phyloP scores from a whole-genome alignment of 208 protist genomes.

The Trypanosoma lewisi region DNA sequence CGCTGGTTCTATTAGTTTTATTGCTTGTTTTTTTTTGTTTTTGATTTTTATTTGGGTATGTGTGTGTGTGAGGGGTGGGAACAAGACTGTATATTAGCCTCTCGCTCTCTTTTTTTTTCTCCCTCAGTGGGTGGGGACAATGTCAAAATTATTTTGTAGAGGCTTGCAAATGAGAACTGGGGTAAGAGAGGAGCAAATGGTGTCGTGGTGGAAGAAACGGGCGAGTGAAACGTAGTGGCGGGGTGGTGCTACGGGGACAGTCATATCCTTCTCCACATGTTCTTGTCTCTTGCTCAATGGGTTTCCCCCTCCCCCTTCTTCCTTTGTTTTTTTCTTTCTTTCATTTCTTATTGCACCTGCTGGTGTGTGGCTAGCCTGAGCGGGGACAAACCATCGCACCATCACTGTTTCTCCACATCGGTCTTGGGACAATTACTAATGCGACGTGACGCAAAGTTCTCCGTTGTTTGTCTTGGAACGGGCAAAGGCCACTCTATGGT shows the following conservation, averaged over 20 bases:
- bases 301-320: too few relatives aligned
- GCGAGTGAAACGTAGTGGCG: too few relatives aligned
- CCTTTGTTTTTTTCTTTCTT: neutral
- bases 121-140: neutral
- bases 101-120: constrained; percentile 1
- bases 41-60: constrained; percentile 2
- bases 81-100: neutral
- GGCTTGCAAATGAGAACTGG: too few relatives aligned
- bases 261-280: too few relatives aligned
- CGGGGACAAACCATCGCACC: neutral
- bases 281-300: too few relatives aligned
- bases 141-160: too few relatives aligned
- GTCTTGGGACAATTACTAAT: neutral
- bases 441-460: constrained; percentile 4
- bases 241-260: too few relatives aligned
- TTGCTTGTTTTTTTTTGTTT: constrained; percentile 13
- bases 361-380: neutral
- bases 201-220: too few relatives aligned
- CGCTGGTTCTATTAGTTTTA: too few relatives aligned
- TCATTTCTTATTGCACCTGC: neutral
- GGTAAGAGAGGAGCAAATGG: neutral
- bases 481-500: constrained; percentile 31
- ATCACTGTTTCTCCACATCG: neutral
- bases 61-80: too few relatives aligned
- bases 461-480: constrained; percentile 30